Base-by-base conservation (phyloP, 768 basidiomycete species). In the Fomitopsis pulvina region DNA sequence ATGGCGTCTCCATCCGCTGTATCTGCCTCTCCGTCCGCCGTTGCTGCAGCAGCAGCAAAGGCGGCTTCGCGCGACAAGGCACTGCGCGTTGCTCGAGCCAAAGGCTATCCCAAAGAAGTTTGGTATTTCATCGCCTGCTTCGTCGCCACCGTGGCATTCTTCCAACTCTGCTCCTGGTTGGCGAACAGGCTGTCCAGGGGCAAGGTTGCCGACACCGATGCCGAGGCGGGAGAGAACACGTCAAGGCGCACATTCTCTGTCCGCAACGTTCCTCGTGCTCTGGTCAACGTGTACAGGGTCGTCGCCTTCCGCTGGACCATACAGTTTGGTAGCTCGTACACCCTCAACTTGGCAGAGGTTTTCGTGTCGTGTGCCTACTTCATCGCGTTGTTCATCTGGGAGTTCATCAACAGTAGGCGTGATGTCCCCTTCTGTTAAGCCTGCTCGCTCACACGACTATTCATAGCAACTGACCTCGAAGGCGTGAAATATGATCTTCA, bases 81-180 rank as follows among this genome's bases (percentile, higher is more conserved):
- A 2, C 16, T 48, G 6, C 21, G 37, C 21, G 37, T 24, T 38
- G 22, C 12, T 7, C 39, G 47, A 40, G 38, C 34, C 16, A 40
- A 48, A 45, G 41, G 29, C 16, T 76, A 76, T 55, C 71, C 76
- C 3, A 61, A 66, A 34, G 63, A 73, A 51, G 60, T 72, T 20
- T 71, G 73, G 65, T 76, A 69, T 57, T 64, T 71, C 50, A 37
- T 77, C 26, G 70, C 67, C 9, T 60, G 63, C 50, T 70, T 77
- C 61, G 68, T 78, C 49, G 66, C 63, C 42, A 58, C 76, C 30
- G 55, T 74, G 40, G 61, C 68, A 11, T 2, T 75, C 45, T 60
- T 52, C 47, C 71, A 73, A 39, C 62, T 64, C 52, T 18, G 61
- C 2, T 63, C 64, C 5, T 57, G 56, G 52, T 47, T 16, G 0